Conservation (phyloP, 208 protist genomes). For the Acanthamoeba royreba region DNA sequence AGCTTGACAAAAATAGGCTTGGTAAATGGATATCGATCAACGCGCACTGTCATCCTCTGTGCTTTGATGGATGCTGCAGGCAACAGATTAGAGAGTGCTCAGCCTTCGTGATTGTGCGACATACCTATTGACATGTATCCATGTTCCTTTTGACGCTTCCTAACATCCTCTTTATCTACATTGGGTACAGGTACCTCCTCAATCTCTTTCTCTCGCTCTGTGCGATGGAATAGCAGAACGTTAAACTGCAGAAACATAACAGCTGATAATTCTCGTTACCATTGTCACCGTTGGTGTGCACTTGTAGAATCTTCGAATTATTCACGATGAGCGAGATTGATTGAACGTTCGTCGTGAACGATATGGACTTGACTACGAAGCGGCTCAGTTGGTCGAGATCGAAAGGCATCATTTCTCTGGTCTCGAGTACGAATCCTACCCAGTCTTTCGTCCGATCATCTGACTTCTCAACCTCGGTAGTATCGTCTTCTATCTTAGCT, state of each 20-base stretch:
- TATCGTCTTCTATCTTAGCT: neutral
- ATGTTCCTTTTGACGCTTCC: neutral
- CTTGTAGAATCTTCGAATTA: neutral
- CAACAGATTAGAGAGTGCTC: neutral
- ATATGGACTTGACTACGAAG: slow-evolving; percentile 11
- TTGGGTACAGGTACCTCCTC: neutral
- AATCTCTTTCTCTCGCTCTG: neutral
- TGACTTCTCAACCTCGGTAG: neutral
- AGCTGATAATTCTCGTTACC: neutral
- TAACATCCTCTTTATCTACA: neutral
- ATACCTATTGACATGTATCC: neutral
- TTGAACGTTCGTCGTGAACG: neutral
- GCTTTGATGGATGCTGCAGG: neutral
- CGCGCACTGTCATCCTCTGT: neutral
- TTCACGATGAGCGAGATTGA: slow-evolving; percentile 9
- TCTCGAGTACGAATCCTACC: slow-evolving; percentile 14
- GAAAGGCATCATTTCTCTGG: neutral
- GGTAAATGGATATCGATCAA: neutral
- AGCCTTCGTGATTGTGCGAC: neutral
- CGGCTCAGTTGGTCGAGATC: slow-evolving; percentile 14
- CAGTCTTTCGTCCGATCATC: neutral
- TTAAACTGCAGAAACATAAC: neutral
- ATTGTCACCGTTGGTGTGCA: neutral
- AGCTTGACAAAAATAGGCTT: neutral
- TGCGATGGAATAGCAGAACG: neutral